Evolutionary conservation across 257 asterid genomes (phyloP), one percentile per base, ranked within the genome.

Genomic region (Nicotiana obtusifolia): DNA sequence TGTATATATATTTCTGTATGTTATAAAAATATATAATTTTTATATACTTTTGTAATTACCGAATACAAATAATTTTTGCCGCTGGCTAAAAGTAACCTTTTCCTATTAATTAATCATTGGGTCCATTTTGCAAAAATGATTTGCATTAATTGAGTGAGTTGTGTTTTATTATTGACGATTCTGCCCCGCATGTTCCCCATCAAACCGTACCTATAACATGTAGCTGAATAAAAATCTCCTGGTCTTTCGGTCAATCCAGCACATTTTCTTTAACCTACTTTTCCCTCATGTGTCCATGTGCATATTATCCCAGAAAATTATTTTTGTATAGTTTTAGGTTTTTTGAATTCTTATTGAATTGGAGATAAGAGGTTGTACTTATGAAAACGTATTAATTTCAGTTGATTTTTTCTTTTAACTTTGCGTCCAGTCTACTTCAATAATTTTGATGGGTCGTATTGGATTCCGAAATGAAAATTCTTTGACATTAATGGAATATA

Each of bases 141-240:
- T 57, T 57, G 9, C 64, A 57, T 6, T 73, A 73, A 47, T 20
- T 14, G 78, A 69, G 33, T 71, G 35, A 37, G 44, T 71, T 68
- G 33, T 19, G 22, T 49, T 75, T 75, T 47, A 75, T 49, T 75
- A 75, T 75, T 47, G 79, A 24, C 62, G 4, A 49, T 24, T 49
- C 6, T 7, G 79, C 26, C 79, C 79, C 79, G 49, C 79, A 24
- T 75, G 79, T 47, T 49, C 24, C 79, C 79, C 79, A 47, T 73
- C 41, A 73, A 73, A 24, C 79, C 24, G 1, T 62, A 24, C 2
- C 41, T 47, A 4, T 7, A 73, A 47, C 79, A 73, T 49, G 79
- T 24, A 47, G 10, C 22, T 47, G 61, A 73, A 49, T 47, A 73
- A 47, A 14, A 47, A 13, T 73, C 59, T 73, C 41, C 79, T 49